Conservation (phyloP, 345 rosid genomes). For the Lepidium africanum region DNA sequence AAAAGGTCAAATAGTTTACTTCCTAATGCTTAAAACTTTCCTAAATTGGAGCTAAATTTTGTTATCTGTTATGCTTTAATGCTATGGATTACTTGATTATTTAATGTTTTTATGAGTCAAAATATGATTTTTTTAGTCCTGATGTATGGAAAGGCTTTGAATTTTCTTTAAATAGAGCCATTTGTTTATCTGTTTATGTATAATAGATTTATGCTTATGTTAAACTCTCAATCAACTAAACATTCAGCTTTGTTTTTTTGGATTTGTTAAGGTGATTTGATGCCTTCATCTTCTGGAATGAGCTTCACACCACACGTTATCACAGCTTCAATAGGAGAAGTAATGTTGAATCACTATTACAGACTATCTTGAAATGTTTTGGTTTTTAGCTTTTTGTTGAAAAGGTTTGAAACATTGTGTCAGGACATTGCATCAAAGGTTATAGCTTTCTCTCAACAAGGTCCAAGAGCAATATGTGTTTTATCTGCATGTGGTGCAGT, state of each 20-base stretch:
- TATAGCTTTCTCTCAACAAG: slow-evolving; percentile 77
- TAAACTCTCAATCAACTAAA: background rate
- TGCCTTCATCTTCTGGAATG: slow-evolving; percentile 72
- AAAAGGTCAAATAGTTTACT: background rate
- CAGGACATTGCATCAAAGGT: slow-evolving; percentile 86
- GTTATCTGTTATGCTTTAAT: background rate
- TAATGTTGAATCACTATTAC: slow-evolving; percentile 11
- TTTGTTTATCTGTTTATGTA: background rate
- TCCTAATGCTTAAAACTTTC: background rate
- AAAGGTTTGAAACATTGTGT: background rate
- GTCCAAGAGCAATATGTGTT: slow-evolving; percentile 74
- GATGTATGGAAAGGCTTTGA: background rate
- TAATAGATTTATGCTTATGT: background rate
- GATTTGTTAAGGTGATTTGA: slow-evolving; percentile 46
- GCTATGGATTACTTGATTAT: background rate
- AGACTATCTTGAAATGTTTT: background rate
- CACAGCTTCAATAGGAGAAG: slow-evolving; percentile 72
- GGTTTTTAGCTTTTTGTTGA: background rate
- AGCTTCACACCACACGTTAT: slow-evolving; percentile 79
- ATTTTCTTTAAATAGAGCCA: background rate
- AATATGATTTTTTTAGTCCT: background rate
- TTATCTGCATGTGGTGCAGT: slow-evolving; percentile 92
- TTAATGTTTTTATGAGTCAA: background rate
- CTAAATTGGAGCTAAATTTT: background rate
- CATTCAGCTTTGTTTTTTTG: background rate